These are phyloP conservation scores for Gossypium laxum DNA, from an alignment of 441 rosid species.

Conservation along the genomic window DNA sequence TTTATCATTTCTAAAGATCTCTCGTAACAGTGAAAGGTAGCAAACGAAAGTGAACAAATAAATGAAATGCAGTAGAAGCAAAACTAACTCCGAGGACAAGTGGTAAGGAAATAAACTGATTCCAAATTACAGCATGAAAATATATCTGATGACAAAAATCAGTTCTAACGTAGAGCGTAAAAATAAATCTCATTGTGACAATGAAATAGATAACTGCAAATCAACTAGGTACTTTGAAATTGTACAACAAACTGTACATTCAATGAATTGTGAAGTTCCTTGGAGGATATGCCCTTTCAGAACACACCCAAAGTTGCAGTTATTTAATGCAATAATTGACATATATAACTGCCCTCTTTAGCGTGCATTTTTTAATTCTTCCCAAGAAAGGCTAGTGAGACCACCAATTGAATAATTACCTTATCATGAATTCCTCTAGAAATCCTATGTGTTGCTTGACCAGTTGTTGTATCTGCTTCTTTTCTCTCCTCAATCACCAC, in stretches of 20 bases:
- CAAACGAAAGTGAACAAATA: not conserved
- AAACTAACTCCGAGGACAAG: not conserved
- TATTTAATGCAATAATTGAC: not conserved
- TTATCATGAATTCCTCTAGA: constrained; percentile 73
- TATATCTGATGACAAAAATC: not conserved
- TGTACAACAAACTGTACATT: not conserved
- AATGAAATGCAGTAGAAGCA: not conserved
- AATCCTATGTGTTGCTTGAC: constrained; percentile 72
- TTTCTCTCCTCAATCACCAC: constrained; percentile 64
- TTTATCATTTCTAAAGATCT: not conserved
- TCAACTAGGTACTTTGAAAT: not conserved
- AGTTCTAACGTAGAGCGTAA: not conserved
- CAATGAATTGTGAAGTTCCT: not conserved
- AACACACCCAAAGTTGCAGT: constrained; percentile 5
- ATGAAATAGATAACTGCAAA: not conserved
- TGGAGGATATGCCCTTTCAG: not conserved
- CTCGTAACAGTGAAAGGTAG: not conserved
- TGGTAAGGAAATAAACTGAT: not conserved
- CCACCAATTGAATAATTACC: constrained; percentile 27
- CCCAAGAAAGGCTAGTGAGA: not conserved
- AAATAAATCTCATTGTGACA: not conserved
- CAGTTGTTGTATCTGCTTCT: constrained; percentile 66
- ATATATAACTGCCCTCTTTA: not conserved
- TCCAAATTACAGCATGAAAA: not conserved
- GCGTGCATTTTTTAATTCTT: not conserved